Percentiles rank a stretch among this genome's conserved stretches.
phyloP scores from a whole-genome alignment of 306 rosid species.

The Cyclanthera cordifolia region DNA sequence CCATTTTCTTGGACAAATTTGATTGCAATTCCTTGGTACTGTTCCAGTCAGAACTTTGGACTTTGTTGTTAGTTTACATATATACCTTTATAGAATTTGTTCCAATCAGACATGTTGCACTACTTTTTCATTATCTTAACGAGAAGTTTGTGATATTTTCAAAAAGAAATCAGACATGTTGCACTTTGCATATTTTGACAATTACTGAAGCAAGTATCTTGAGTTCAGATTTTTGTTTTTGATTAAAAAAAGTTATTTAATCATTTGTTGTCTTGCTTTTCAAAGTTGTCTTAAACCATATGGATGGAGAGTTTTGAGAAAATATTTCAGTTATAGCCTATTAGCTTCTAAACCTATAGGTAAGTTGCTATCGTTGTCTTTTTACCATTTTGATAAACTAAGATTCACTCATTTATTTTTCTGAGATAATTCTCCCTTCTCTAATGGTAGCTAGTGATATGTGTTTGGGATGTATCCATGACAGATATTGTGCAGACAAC shows the following conservation, averaged over 20 bases:
- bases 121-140: no score
- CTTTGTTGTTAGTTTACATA: background rate
- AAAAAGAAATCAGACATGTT: no score
- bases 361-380: background rate
- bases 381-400: background rate
- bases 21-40: background rate
- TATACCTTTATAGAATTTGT: background rate
- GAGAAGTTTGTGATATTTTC: no score
- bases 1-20: background rate
- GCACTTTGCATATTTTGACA: background rate
- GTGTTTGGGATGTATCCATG: conserved; percentile 27
- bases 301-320: background rate
- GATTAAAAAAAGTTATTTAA: background rate
- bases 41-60: background rate
- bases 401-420: conserved; percentile 5
- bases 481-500: conserved; percentile 96
- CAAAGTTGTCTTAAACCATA: background rate
- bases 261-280: background rate
- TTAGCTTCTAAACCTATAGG: background rate
- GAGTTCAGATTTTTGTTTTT: background rate
- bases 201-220: background rate
- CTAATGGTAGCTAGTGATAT: conserved; percentile 22
- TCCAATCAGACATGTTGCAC: background rate
- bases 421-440: conserved; percentile 16
- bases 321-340: background rate